Evolutionary conservation across 2,329 filamentous ascomycete genomes (phyloP), one percentile per base, ranked within the genome.

Genomic region (Stagonosporopsis chrysanthemi): DNA sequence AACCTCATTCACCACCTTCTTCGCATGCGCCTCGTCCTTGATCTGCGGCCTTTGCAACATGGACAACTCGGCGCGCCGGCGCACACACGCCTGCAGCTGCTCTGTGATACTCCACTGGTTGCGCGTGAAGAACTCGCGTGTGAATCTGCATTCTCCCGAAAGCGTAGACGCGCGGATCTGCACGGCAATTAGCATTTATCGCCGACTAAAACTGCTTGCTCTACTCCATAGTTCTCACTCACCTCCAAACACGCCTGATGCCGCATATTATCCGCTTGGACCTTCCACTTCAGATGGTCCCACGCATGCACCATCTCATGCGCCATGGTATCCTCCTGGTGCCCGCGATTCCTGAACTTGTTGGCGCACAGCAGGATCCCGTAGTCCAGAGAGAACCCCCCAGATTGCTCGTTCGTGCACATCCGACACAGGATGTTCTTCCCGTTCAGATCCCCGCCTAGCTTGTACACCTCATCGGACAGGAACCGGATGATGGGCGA

Each of bases 281-380:
- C 88, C 78, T 97, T 95, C 82, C 92, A 99, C 62, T 94, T 82
- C 67, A 98, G 73, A 75, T 96, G 90, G 75, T 99, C 95, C 83
- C 92, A 98, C 1, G 93, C 93, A 76, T 99, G 95, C 50, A 99
- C 90, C 92, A 99, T 96, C 80, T 99, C 95, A 77, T 99, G 95
- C 26, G 93, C 89, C 71, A 99, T 81, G 11, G 93, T 97, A 75
- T 99, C 95, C 80, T 99, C 95, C 66, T 97, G 77, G 74, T 97
- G 92, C 29, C 88, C 88, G 55, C 87, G 82, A 72, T 92, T 88
- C 57, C 89, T 83, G 73, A 98, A 86, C 78, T 95, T 89, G 78
- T 99, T 99, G 48, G 95, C 92, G 78, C 95, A 99, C 22, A 99
- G 83, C 71, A 96, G 75, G 62, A 99, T 97, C 35, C 95, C 95